A percentile compares a stretch with the other conserved stretches of the same genome.
phyloP scores from a whole-genome alignment of 257 asterid genomes.

The Thymus quinquecostatus region DNA sequence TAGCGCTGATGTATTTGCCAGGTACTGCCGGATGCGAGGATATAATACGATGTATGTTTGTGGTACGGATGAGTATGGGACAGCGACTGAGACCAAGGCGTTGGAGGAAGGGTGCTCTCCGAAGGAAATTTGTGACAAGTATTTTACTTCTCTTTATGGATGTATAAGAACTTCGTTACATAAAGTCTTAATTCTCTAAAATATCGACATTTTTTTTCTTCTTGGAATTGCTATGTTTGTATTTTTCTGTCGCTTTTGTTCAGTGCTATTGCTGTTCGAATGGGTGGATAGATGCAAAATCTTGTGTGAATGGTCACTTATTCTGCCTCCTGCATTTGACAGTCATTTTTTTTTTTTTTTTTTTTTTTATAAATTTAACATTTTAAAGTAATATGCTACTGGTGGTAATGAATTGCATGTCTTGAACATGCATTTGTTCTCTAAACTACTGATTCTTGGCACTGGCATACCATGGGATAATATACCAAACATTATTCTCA shows the following conservation, averaged over 20 bases:
- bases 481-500: too few relatives aligned
- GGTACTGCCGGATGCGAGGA: conserved; percentile 87
- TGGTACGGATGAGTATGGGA: conserved; percentile 98
- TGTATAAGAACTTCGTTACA: conserved; percentile 4
- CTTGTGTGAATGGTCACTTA: conserved; percentile 7
- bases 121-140: conserved; percentile 92
- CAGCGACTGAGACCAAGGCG: conserved; percentile 97
- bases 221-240: background rate
- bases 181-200: conserved; percentile 15
- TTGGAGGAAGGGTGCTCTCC: conserved; percentile 91
- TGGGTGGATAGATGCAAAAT: background rate
- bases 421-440: conserved; percentile 4
- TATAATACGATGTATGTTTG: conserved; percentile 79
- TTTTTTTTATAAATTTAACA: background rate
- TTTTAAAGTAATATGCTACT: background rate
- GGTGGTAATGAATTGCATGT: background rate
- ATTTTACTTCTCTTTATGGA: conserved; percentile 27
- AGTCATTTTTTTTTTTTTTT: too few relatives aligned
- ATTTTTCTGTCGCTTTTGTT: background rate
- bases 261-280: background rate
- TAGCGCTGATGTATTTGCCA: conserved; percentile 95
- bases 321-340: conserved; percentile 7
- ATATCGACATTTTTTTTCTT: background rate
- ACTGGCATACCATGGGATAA: too few relatives aligned
- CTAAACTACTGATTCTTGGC: too few relatives aligned